A percentile compares a stretch with the other conserved stretches of the same genome.
These are phyloP conservation scores for Lablab purpureus DNA, from an alignment of 306 rosid species.

Conservation along the genomic window DNA sequence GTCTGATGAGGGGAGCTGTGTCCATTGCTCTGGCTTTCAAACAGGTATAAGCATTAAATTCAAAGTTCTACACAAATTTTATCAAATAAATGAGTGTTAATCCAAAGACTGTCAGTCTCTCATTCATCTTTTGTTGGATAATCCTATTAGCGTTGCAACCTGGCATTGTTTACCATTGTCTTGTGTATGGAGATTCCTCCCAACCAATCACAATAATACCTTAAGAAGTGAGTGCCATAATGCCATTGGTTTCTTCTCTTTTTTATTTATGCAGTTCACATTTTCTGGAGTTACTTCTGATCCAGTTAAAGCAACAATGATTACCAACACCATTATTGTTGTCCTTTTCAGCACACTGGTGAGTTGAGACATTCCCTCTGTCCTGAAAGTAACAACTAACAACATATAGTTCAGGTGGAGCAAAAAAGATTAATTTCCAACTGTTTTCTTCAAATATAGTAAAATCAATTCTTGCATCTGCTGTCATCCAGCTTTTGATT, in stretches of 20 bases:
- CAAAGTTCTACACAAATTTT: conserved; percentile 7
- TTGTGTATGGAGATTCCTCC: neutral
- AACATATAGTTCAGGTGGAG: neutral
- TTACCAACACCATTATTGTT: conserved; percentile 79
- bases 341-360: conserved; percentile 92
- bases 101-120: neutral
- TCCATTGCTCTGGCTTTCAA: conserved; percentile 95
- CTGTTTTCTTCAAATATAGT: neutral
- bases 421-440: neutral
- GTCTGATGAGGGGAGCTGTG: conserved; percentile 93
- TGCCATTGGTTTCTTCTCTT: conserved; percentile 9
- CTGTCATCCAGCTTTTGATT: neutral
- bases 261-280: conserved; percentile 69
- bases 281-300: conserved; percentile 78
- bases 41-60: conserved; percentile 58
- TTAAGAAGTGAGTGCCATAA: neutral
- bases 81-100: neutral
- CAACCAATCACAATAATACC: neutral
- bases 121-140: conserved; percentile 24
- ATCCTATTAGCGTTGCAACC: neutral
- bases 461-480: neutral
- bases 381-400: neutral
- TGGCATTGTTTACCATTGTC: neutral
- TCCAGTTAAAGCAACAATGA: conserved; percentile 79
- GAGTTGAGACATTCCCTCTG: conserved; percentile 35